Evolutionary conservation across 1,284 basidiomycete genomes (phyloP), one percentile per base, ranked within the genome.

Genomic region (Sanghuangporus weigelae): DNA sequence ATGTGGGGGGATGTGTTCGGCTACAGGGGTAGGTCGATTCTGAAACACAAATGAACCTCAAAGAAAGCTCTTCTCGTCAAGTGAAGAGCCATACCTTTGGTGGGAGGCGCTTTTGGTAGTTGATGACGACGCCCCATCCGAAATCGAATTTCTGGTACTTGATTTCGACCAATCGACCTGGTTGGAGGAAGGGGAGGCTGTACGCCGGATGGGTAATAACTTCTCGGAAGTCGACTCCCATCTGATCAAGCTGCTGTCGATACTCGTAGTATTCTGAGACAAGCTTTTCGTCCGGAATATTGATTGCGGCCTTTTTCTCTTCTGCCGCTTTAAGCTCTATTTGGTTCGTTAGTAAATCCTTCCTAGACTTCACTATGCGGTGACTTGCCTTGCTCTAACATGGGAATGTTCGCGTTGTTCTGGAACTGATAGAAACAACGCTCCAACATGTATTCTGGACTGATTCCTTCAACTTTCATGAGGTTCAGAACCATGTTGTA

Each of bases 401-500:
- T 76, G 0, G 97, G 97, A 44, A 99, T 90, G 31, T 90, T 90
- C 39, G 92, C 87, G 62, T 86, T 94, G 73, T 93, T 98, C 76
- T 99, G 97, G 78, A 98, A 98, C 76, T 99, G 97, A 82, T 92
- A 95, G 82, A 99, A 99, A 77, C 95, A 98, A 54, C 93, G 82
- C 75, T 98, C 93, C 19, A 99, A 83, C 97, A 99, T 99, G 75
- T 86, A 98, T 78, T 99, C 97, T 2, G 97, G 97, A 71, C 93
- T 98, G 68, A 99, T 90, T 2, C 96, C 96, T 76, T 99, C 97
- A 23, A 99, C 96, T 71, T 98, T 91, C 89, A 99, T 97, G 68
- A 99, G 78, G 76, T 99, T 99, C 71, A 99, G 81, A 36, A 99
- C 85, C 97, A 99, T 99, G 75, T 99, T 99, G 78, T 99, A 99